Percentiles rank a stretch among this genome's conserved stretches.
Evolutionary conservation across 2,329 filamentous ascomycete genomes (phyloP).

Genomic region (Trichoderma sp.): DNA sequence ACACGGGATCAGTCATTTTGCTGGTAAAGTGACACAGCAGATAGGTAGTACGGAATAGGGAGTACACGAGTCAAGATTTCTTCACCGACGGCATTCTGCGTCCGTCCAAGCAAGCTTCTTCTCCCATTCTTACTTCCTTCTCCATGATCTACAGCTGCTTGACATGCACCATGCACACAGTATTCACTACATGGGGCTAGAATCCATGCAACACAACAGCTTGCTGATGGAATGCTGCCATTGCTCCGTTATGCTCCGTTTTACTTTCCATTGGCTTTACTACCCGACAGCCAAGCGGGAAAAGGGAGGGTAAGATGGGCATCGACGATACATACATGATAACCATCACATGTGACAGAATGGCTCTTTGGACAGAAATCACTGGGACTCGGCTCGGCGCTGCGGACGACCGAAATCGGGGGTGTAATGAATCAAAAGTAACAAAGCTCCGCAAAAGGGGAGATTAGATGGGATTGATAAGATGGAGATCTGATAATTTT

Average conservation of each 20-base stretch:
- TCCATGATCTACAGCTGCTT: neutral
- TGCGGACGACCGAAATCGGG: conserved; percentile 1
- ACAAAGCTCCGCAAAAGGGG: conserved; percentile 12
- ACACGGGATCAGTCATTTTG: neutral
- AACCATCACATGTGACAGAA: neutral
- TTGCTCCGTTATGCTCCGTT: neutral
- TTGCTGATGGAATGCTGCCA: neutral
- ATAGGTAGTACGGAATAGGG: neutral
- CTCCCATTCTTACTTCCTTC: neutral
- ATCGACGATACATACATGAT: neutral
- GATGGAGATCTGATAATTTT: conserved; percentile 17
- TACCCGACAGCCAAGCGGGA: neutral
- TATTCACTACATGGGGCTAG: neutral
- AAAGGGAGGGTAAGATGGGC: neutral
- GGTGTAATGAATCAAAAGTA: neutral
- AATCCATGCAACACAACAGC: neutral
- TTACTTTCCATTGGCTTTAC: neutral
- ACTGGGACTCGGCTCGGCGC: neutral
- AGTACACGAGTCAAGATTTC: neutral
- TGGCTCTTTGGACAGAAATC: neutral
- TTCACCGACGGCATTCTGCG: neutral
- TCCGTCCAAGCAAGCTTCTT: neutral
- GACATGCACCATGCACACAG: neutral
- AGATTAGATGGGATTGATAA: conserved; percentile 20
- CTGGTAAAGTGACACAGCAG: neutral